These are phyloP conservation scores for Fusarium sp. DNA, from an alignment of 2,329 filamentous ascomycete genomes.

Conservation along the genomic window DNA sequence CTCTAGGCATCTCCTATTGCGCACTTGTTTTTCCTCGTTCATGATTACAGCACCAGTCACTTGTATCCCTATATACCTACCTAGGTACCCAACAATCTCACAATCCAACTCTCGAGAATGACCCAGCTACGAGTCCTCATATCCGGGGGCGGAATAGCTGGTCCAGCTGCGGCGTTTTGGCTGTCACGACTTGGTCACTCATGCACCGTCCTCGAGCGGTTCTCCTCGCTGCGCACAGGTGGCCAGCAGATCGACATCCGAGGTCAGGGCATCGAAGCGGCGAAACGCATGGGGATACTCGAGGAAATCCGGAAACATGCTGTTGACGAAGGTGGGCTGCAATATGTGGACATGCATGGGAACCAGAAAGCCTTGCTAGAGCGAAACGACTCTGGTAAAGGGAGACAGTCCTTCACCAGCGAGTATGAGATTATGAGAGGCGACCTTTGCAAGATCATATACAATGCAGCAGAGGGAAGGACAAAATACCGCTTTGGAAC, in stretches of 20 bases:
- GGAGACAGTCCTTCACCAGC: constrained; percentile 56
- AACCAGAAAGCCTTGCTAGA: constrained; percentile 49
- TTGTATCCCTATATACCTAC: neutral
- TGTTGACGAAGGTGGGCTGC: constrained; percentile 55
- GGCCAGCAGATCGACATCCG: constrained; percentile 59
- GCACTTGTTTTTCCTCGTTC: neutral
- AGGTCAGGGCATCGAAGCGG: constrained; percentile 51
- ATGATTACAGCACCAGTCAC: neutral
- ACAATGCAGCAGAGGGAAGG: constrained; percentile 49
- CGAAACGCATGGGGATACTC: constrained; percentile 52
- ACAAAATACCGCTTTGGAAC: constrained; percentile 24
- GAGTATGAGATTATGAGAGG: constrained; percentile 69
- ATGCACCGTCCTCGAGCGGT: constrained; percentile 56
- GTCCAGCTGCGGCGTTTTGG: constrained; percentile 54
- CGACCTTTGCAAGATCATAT: constrained; percentile 60
- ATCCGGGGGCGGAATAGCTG: constrained; percentile 56
- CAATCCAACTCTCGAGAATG: neutral
- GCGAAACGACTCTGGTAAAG: constrained; percentile 51
- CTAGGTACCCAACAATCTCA: neutral
- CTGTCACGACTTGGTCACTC: constrained; percentile 49
- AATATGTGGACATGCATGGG: constrained; percentile 54
- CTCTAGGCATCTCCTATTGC: neutral
- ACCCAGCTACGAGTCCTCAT: constrained; percentile 56
- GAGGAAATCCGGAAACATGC: constrained; percentile 51
- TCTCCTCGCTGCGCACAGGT: constrained; percentile 47